Base-by-base conservation (phyloP, 306 rosid genomes). In the Vigna angularis region DNA sequence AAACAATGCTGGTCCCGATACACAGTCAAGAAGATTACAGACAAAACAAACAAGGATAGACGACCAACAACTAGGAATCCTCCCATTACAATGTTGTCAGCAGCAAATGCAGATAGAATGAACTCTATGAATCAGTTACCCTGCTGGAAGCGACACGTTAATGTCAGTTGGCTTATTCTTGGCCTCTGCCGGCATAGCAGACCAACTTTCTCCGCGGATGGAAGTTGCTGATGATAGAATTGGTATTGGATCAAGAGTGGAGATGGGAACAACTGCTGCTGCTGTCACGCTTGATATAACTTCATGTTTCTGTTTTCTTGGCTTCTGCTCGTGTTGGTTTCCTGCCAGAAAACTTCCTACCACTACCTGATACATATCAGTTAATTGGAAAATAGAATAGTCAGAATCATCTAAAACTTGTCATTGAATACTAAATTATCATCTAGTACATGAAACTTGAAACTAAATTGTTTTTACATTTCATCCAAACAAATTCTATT, bases 261-360 rank as follows among this genome's bases (percentile, higher is more conserved):
- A 74, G 56, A 87, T 76, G 1, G 97, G 97, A 84, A 84, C 81
- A 69, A 85, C 78, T 22, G 93, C 84, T 36, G 93, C 82, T 56
- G 91, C 87, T 6, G 79, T 56, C 44, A 86, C 85, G 9, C 64
- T 77, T 44, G 92, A 53, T 50, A 81, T 78, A 22, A 79, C 40
- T 28, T 90, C 98, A 10, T 87, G 91, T 80, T 91, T 94, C 80
- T 89, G 92, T 78, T 88, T 95, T 82, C 84, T 95, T 20, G 88
- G 82, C 81, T 89, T 92, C 70, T 89, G 97, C 82, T 95, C 98
- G 20, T 90, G 96, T 83, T 95, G 97, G 82, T 92, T 92, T 70
- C 96, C 98, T 0, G 98, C 86, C 76, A 92, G 89, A 88, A 95
- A 95, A 88, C 98, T 95, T 72, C 98, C 98, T 40, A 95, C 88